phyloP scores from a whole-genome alignment of 2,329 filamentous ascomycete genomes.

The Atkinsonella texensis region DNA sequence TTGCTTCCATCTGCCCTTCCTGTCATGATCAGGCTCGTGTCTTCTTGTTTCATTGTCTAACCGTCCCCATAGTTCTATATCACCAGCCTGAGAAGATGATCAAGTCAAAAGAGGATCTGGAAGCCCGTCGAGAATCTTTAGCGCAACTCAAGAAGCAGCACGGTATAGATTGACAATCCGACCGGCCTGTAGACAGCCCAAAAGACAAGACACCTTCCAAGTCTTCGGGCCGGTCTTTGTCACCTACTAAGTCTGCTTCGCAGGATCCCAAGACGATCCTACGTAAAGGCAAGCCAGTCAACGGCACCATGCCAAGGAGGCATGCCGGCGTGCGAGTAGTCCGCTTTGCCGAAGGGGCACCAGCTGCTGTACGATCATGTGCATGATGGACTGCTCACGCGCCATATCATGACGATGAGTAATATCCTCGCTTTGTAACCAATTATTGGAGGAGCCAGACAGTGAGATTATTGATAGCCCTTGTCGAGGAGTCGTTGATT shows the following conservation, averaged over 20 bases:
- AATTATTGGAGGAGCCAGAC: background rate
- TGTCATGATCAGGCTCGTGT: too few relatives aligned
- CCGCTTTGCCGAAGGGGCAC: conserved; percentile 29
- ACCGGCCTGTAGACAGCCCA: conserved; percentile 50
- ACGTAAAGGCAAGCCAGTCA: conserved; percentile 28
- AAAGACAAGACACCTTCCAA: conserved; percentile 29
- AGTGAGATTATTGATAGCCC: too few relatives aligned
- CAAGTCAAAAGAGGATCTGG: conserved; percentile 86
- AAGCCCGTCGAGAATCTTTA: conserved; percentile 90
- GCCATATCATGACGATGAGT: background rate
- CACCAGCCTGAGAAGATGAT: conserved; percentile 56
- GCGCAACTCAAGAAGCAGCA: conserved; percentile 96
- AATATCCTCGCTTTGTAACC: background rate
- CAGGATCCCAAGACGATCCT: conserved; percentile 31
- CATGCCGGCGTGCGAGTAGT: conserved; percentile 28
- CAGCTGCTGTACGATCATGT: conserved; percentile 24
- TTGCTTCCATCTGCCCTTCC: background rate
- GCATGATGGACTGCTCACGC: conserved; percentile 20
- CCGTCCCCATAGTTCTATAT: conserved; percentile 38
- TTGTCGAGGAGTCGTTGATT: background rate
- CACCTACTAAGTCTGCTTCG: conserved; percentile 28
- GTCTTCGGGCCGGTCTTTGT: conserved; percentile 52
- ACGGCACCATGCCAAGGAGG: conserved; percentile 21
- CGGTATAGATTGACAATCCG: conserved; percentile 91
- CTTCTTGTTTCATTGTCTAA: background rate